phyloP scores from a whole-genome alignment of 2,329 filamentous ascomycete species.

The Penicillium glabrum region DNA sequence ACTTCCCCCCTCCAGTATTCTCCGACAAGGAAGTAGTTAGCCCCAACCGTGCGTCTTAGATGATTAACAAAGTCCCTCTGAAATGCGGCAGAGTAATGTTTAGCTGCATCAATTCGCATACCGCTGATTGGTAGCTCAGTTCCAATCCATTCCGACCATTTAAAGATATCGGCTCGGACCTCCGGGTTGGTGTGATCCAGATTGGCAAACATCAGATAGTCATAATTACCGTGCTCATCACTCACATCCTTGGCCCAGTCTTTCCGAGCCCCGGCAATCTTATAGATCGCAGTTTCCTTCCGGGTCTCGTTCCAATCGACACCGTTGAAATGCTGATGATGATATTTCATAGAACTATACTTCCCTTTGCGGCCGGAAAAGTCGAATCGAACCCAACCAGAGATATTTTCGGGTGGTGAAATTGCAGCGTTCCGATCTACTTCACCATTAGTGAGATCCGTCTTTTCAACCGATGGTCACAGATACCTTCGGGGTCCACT shows the following conservation, averaged over 20 bases:
- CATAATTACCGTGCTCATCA: slow-evolving; percentile 65
- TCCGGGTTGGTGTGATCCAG: slow-evolving; percentile 65
- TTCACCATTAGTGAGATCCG: neutral
- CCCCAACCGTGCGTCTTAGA: slow-evolving; percentile 52
- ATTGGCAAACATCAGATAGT: slow-evolving; percentile 71
- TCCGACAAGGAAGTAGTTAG: slow-evolving; percentile 64
- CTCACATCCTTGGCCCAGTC: slow-evolving; percentile 63
- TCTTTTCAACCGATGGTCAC: neutral
- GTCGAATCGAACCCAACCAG: slow-evolving; percentile 67
- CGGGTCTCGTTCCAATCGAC: slow-evolving; percentile 63
- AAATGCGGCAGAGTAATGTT: slow-evolving; percentile 69
- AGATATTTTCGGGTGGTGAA: slow-evolving; percentile 59
- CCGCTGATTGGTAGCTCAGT: slow-evolving; percentile 62
- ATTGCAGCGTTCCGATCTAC: slow-evolving; percentile 57
- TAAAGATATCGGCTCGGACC: slow-evolving; percentile 63
- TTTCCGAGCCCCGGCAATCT: slow-evolving; percentile 62
- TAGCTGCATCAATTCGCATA: slow-evolving; percentile 69
- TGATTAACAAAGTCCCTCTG: slow-evolving; percentile 61
- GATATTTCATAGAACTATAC: slow-evolving; percentile 64
- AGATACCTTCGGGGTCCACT: slow-evolving; percentile 55
- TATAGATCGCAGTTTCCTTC: slow-evolving; percentile 63
- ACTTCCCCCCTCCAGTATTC: slow-evolving; percentile 68
- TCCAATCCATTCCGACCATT: slow-evolving; percentile 68
- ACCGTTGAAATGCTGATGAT: slow-evolving; percentile 66
- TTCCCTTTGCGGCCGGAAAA: slow-evolving; percentile 61